Conservation (phyloP, 768 basidiomycete species). For the Lenzites betulinus region DNA sequence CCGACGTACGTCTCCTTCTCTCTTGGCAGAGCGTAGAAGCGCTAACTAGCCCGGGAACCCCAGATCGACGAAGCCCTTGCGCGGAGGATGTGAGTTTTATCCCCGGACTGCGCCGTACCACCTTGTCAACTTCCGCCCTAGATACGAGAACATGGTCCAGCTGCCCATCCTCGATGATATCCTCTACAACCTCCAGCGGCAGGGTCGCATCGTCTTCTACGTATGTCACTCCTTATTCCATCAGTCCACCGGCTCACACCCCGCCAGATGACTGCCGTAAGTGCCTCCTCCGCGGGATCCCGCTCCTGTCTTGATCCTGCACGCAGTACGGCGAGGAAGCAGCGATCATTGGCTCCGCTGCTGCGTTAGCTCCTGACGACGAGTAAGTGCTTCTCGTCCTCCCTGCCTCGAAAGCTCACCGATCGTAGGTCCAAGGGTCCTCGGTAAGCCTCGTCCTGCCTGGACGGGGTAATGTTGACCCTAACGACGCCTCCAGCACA, state of each 20-base stretch:
- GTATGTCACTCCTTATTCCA: slow-evolving; percentile 44
- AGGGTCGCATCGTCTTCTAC: slow-evolving; percentile 92
- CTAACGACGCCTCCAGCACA: slow-evolving; percentile 54
- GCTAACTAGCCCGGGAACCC: neutral
- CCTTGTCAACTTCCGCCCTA: slow-evolving; percentile 25
- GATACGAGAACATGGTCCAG: slow-evolving; percentile 79
- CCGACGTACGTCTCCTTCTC: slow-evolving; percentile 55
- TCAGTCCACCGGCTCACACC: neutral
- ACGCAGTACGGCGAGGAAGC: slow-evolving; percentile 87
- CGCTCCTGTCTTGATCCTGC: neutral
- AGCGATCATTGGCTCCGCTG: slow-evolving; percentile 85
- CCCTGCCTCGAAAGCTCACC: slow-evolving; percentile 6
- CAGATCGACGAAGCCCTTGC: slow-evolving; percentile 73
- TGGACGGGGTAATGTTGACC: neutral
- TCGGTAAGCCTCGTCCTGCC: slow-evolving; percentile 49
- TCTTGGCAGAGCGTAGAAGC: neutral
- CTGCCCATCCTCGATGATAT: slow-evolving; percentile 85
- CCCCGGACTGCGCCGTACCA: neutral
- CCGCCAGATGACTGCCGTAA: slow-evolving; percentile 76
- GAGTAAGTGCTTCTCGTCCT: slow-evolving; percentile 57
- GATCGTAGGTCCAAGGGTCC: slow-evolving; percentile 50
- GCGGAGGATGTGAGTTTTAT: slow-evolving; percentile 53
- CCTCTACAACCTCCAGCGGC: slow-evolving; percentile 89
- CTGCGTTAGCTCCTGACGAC: slow-evolving; percentile 78
- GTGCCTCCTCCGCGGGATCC: slow-evolving; percentile 31